Percentiles rank a stretch among this genome's conserved stretches.
Evolutionary conservation across 495 filamentous ascomycete genomes (phyloP).

Genomic region (Achaetomiella virescens): DNA sequence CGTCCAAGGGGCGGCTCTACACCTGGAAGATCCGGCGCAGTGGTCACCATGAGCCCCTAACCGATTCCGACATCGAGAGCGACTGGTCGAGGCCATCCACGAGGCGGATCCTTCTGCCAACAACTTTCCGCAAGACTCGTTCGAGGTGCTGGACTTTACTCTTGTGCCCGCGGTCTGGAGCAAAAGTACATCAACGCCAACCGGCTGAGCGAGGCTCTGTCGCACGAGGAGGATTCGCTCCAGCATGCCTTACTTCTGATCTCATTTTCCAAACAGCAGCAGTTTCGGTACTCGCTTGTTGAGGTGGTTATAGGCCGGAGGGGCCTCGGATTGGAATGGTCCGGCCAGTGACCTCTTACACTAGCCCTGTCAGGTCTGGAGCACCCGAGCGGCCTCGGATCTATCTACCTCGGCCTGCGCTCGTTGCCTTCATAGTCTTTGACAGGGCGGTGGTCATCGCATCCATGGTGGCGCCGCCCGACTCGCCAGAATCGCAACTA

Average conservation of each 20-base stretch:
- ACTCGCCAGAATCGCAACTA: constrained; percentile 64
- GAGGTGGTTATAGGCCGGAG: constrained; percentile 39
- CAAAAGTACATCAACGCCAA: constrained; percentile 37
- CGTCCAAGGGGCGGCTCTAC: constrained; percentile 65
- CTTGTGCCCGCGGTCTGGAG: constrained; percentile 41
- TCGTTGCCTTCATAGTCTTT: constrained; percentile 79
- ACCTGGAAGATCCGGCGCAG: constrained; percentile 84
- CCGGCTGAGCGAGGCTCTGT: constrained; percentile 34
- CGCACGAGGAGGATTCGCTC: constrained; percentile 34
- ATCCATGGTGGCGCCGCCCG: constrained; percentile 55
- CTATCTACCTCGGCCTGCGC: constrained; percentile 66
- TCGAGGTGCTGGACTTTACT: constrained; percentile 45
- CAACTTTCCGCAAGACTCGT: constrained; percentile 30
- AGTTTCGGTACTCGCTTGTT: constrained; percentile 38
- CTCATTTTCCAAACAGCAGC: constrained; percentile 29
- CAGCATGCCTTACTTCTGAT: constrained; percentile 42
- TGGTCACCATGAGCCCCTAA: constrained; percentile 54
- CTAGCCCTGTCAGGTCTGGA: constrained; percentile 34
- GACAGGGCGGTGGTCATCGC: constrained; percentile 67
- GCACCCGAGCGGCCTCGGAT: constrained; percentile 54
- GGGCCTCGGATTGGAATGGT: constrained; percentile 44
- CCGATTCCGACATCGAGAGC: constrained; percentile 40
- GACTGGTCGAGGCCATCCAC: constrained; percentile 30
- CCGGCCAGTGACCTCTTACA: constrained; percentile 59
- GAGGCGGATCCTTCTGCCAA: constrained; percentile 23